Conservation (phyloP, 768 basidiomycete genomes). For the Lepiota venenata region DNA sequence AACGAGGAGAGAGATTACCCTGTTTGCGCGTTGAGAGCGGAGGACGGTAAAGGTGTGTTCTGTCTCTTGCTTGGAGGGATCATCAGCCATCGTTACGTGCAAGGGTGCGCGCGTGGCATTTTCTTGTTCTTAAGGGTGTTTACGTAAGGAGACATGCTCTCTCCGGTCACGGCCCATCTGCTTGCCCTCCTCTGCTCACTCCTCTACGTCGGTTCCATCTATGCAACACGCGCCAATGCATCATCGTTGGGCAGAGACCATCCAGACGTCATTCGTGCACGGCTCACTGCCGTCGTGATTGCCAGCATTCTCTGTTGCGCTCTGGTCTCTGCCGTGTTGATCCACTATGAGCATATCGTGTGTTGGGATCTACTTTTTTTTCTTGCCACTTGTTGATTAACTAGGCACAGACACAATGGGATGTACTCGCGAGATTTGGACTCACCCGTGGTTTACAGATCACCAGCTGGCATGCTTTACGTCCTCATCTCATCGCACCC, state of each 20-base stretch:
- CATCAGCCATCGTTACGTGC: constrained; percentile 65
- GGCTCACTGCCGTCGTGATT: constrained; percentile 62
- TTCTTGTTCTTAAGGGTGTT: constrained; percentile 18
- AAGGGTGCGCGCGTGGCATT: no score
- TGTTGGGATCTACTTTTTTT: not conserved
- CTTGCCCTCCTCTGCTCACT: constrained; percentile 57
- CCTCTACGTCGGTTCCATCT: constrained; percentile 82
- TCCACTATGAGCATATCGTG: constrained; percentile 6
- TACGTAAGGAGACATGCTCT: not conserved
- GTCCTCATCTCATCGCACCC: constrained; percentile 66
- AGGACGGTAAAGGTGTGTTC: constrained; percentile 83
- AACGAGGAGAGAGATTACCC: constrained; percentile 62
- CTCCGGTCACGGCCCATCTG: constrained; percentile 30
- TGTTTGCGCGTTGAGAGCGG: constrained; percentile 85
- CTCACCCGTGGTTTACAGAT: not conserved
- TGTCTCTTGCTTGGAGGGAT: constrained; percentile 83
- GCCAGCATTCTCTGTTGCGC: constrained; percentile 60
- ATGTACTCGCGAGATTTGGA: no score
- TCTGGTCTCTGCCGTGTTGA: constrained; percentile 40
- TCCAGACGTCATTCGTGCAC: constrained; percentile 77
- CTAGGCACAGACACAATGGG: constrained; percentile 11
- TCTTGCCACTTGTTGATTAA: constrained; percentile 11
- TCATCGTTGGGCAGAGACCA: constrained; percentile 63
- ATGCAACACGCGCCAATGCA: constrained; percentile 61
- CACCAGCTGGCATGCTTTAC: constrained; percentile 20